Evolutionary conservation across 2,329 filamentous ascomycete genomes (phyloP), one percentile per base, ranked within the genome.

Genomic region (Pyrenophora tritici-repentis): DNA sequence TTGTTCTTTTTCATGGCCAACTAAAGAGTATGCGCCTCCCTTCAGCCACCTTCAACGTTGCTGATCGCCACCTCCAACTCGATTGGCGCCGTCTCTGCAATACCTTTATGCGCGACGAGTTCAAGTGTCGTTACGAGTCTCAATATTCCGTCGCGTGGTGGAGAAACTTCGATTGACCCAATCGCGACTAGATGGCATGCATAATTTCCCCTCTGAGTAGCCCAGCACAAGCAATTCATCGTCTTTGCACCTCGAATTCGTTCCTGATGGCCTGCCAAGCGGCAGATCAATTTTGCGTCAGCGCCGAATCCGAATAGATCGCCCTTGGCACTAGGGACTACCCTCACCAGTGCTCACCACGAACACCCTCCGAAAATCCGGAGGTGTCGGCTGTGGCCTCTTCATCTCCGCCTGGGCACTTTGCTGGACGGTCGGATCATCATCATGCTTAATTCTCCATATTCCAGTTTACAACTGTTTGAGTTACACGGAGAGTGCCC

Each of bases 61-160:
- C 44, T 32, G 45, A 32, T 16, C 53, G 47, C 38, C 18, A 59
- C n/a, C 39, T 63, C 16, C 50, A 48, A 9, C 47, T 62, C 6
- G 56, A 61, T 42, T 62, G 59, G 59, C 54, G 58, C 17, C 47
- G 40, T 20, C 53, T 58, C 7, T 61, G 54, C 50, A 39, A 62
- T 26, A 35, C 17, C 32, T 58, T 59, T 20, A 54, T 56, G 46
- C 46, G 35, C 34, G 47, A 61, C 34, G 44, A 57, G 38, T 50
- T 59, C 39, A 59, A 42, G 45, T 43, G 49, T 40, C 55, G 59
- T 31, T 47, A 41, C 32, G 44, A 46, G n/a, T 40, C 48, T 14
- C 46, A 47, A 13, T 34, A 40, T 39, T 44, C 55, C 18, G 53
- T 47, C 17, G 32, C 53, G 34, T 55, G 49, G 53, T 56, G 39